Base-by-base conservation (phyloP, 768 basidiomycete species). In the Trametes coccinea region DNA sequence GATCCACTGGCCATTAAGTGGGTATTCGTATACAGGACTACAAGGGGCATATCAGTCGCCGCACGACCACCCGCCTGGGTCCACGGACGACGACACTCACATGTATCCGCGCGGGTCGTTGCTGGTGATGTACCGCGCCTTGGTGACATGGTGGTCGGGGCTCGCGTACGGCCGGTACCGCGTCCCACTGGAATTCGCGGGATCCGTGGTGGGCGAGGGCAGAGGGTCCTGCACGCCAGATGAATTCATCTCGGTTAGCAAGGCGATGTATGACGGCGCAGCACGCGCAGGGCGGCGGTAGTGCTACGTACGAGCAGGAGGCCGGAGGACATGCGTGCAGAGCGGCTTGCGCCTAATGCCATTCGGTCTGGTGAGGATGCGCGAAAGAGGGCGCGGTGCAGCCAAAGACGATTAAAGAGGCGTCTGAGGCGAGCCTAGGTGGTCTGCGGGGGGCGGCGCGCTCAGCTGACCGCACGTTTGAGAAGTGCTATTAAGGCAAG, bases 101-200 rank as follows among this genome's bases (percentile, higher is more conserved):
- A 94, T 92, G 76, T 93, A 94, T 14, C 92, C 92, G 68, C 92
- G 78, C 29, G 90, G 88, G 77, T 94, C 92, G 69, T 92, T 93
- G 75, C 88, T 89, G 31, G 92, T 94, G 71, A 93, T 94, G 74
- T 93, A 94, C 29, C 92, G 83, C 61, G 89, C 89, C 73, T 91
- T 92, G 3, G 86, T 88, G 60, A 93, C 91, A 72, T 90, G 87
- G 74, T 93, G 90, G 66, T 83, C 83, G 2, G 88, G 77, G 70
- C 87, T 90, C 13, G 88, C 84, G 68, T 85, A 92, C 29, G 90
- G 90, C 56, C 87, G 82, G 71, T 80, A 83, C 55, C 78, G 79
- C 22, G 78, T 74, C 27, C 54, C 56, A 45, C 47, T 60, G 34
- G 68, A n/a, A 2, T 17, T 49, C 16, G 64, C 17, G 31, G 44